Conservation (phyloP, 805 yeast species). For the Sugiyamaella chiloensis region DNA sequence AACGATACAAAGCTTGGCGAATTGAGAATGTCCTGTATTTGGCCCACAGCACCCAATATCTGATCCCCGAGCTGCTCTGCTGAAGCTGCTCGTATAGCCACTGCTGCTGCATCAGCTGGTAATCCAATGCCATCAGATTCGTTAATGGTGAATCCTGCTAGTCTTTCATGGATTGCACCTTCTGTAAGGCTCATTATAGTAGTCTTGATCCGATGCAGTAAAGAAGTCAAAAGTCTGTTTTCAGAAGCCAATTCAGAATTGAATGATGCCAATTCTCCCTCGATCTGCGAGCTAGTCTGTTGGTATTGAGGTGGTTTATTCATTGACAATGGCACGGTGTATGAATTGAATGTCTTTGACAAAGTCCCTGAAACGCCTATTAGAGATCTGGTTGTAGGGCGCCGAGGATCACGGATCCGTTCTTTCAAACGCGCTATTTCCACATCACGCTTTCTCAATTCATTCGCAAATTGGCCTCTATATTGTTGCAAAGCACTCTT, state of each 20-base stretch:
- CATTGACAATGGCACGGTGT: slow-evolving; percentile 1
- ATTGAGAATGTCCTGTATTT: slow-evolving; percentile 15
- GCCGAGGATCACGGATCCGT: slow-evolving; percentile 22
- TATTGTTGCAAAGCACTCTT: slow-evolving; percentile 14
- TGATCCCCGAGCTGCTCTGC: slow-evolving; percentile 17
- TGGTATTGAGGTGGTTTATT: neutral
- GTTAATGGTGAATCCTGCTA: slow-evolving; percentile 6
- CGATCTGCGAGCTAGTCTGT: neutral
- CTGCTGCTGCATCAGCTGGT: slow-evolving; percentile 13
- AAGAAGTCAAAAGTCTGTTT: slow-evolving; percentile 19
- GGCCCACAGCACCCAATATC: slow-evolving; percentile 15
- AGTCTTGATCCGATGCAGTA: slow-evolving; percentile 16
- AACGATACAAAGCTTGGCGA: slow-evolving; percentile 23
- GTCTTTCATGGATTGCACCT: slow-evolving; percentile 8
- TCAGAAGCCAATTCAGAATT: slow-evolving; percentile 19
- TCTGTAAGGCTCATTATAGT: slow-evolving; percentile 10
- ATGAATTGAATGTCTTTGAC: slow-evolving; percentile 16
- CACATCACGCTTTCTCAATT: slow-evolving; percentile 26
- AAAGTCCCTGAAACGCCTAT: slow-evolving; percentile 19
- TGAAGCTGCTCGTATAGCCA: slow-evolving; percentile 8
- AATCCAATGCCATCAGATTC: slow-evolving; percentile 1
- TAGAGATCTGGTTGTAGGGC: slow-evolving; percentile 10
- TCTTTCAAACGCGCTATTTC: slow-evolving; percentile 23
- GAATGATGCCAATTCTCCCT: slow-evolving; percentile 8
- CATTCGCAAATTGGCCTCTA: slow-evolving; percentile 23